phyloP scores from a whole-genome alignment of 805 yeast genomes.

The Komagataella populi region DNA sequence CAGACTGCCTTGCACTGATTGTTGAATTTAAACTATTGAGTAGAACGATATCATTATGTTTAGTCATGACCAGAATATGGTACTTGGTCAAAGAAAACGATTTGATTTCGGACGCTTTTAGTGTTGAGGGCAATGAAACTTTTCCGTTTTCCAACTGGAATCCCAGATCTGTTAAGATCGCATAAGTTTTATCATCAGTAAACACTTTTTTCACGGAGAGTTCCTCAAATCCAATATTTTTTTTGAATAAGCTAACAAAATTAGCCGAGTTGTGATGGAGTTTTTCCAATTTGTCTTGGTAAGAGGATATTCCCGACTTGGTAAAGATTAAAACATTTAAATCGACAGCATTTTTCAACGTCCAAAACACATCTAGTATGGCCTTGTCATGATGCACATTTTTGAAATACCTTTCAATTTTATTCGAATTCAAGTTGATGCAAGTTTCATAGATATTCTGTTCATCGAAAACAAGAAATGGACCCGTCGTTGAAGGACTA shows the following conservation, averaged over 20 bases:
- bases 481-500: constrained; percentile 21
- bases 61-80: constrained; percentile 35
- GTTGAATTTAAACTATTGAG: constrained; percentile 40
- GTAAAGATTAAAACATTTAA: constrained; percentile 1
- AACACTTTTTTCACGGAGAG: not conserved
- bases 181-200: not conserved
- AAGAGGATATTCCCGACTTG: not conserved
- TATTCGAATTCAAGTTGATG: constrained; percentile 27
- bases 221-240: not conserved
- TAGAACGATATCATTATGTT: constrained; percentile 22
- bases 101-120: constrained; percentile 8
- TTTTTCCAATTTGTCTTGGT: not conserved
- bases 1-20: constrained; percentile 25
- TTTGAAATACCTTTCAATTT: constrained; percentile 25
- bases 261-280: constrained; percentile 5
- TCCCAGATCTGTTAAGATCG: not conserved
- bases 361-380: not conserved
- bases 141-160: not conserved
- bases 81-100: constrained; percentile 36
- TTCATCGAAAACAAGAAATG: constrained; percentile 32
- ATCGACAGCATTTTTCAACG: not conserved
- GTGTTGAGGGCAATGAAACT: not conserved
- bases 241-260: constrained; percentile 3
- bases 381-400: constrained; percentile 16
- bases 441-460: constrained; percentile 29